Evolutionary conservation across 2,329 filamentous ascomycete genomes (phyloP).

Genomic region (Apiospora koreana): DNA sequence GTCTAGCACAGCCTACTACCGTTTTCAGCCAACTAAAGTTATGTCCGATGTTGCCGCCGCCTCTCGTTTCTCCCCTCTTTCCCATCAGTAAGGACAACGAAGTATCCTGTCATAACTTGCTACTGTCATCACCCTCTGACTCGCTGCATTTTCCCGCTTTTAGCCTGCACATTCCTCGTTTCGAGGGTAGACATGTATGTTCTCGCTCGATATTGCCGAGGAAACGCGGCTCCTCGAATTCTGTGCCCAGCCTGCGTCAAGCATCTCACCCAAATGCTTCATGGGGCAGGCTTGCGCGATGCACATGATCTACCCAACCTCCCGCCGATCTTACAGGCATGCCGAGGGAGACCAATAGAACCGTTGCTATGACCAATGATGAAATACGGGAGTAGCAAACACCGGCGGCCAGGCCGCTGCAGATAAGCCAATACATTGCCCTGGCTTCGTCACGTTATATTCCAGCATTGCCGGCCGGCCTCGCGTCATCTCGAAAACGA

Average conservation of each 20-base stretch:
- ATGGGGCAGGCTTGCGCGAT: neutral
- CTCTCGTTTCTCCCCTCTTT: neutral
- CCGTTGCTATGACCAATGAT: neutral
- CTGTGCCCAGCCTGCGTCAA: neutral
- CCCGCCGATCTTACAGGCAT: neutral
- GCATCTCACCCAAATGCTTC: neutral
- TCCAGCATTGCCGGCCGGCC: neutral
- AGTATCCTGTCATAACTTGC: neutral
- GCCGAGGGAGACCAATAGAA: neutral
- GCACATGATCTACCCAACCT: neutral
- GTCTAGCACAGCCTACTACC: neutral
- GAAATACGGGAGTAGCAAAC: neutral
- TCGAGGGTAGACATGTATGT: neutral
- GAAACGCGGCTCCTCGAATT: neutral
- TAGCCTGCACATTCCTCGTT: no score
- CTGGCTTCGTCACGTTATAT: neutral
- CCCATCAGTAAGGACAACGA: neutral
- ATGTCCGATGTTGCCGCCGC: neutral
- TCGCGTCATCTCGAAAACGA: neutral
- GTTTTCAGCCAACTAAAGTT: neutral
- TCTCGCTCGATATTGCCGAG: neutral
- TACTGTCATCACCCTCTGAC: no score
- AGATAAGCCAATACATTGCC: neutral
- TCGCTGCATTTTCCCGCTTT: neutral
- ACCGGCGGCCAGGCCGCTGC: neutral